A percentile compares a stretch with the other conserved stretches of the same genome.
phyloP scores from a whole-genome alignment of 23 red algal genomes.

The Porphyridium purpureum region DNA sequence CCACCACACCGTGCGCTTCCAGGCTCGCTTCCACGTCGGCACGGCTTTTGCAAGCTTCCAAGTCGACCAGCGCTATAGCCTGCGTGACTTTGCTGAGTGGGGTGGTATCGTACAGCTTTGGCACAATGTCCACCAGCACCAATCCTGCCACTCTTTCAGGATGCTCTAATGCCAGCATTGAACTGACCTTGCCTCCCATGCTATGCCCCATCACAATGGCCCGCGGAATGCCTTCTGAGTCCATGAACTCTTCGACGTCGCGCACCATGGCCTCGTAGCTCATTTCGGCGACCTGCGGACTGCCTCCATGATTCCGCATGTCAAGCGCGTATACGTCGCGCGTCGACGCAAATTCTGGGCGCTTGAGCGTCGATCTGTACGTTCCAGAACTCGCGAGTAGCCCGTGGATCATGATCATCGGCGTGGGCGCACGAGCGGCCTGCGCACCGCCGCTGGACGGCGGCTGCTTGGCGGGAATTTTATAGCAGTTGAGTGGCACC shows the following conservation, averaged over 20 bases:
- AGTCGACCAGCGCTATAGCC: no score
- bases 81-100: no score
- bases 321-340: conserved; percentile 33
- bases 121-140: conserved; percentile 75
- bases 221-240: conserved; percentile 2
- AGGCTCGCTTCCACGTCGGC: background rate
- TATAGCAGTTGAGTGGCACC: background rate
- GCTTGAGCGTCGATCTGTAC: conserved; percentile 52
- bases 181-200: conserved; percentile 64
- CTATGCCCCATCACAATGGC: conserved; percentile 56
- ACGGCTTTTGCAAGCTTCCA: no score
- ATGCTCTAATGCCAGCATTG: conserved; percentile 41
- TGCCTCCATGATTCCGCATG: conserved; percentile 69
- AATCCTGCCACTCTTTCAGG: conserved; percentile 45
- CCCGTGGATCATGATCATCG: conserved; percentile 74
- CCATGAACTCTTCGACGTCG: conserved; percentile 41
- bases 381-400: conserved; percentile 56
- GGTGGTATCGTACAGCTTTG: no score
- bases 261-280: conserved; percentile 34
- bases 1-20: background rate
- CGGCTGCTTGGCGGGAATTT: background rate
- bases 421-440: background rate
- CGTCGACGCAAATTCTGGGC: conserved; percentile 52
- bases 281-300: conserved; percentile 48
- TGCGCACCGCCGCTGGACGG: background rate